A percentile compares a stretch with the other conserved stretches of the same genome.
Conservation (phyloP, 1,284 basidiomycete species). For the Farysia itapuensis region DNA sequence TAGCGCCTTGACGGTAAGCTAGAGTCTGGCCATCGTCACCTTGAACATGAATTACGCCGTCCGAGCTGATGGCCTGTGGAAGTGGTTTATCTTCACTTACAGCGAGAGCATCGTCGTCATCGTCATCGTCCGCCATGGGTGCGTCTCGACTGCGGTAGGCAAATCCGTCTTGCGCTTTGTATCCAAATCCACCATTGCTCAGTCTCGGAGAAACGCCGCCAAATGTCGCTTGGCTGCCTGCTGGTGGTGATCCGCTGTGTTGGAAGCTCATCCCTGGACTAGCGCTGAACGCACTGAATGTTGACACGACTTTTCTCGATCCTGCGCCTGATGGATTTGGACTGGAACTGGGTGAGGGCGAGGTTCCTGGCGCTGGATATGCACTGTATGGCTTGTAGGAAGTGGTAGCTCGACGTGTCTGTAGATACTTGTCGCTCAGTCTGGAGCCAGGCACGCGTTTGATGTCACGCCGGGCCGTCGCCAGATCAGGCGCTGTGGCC, state of each 20-base stretch:
- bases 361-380: slow-evolving; percentile 30
- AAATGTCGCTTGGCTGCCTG: slow-evolving; percentile 7
- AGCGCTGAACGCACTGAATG: slow-evolving; percentile 51
- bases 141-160: slow-evolving; percentile 24
- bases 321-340: slow-evolving; percentile 6
- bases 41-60: slow-evolving; percentile 45
- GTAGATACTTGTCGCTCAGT: slow-evolving; percentile 53
- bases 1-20: slow-evolving; percentile 51
- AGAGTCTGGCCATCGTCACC: slow-evolving; percentile 56
- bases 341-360: not conserved
- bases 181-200: slow-evolving; percentile 19
- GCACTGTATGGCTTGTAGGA: slow-evolving; percentile 43
- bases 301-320: slow-evolving; percentile 43
- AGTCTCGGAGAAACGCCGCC: slow-evolving; percentile 11
- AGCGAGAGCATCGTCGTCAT: slow-evolving; percentile 47
- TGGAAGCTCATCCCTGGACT: slow-evolving; percentile 47
- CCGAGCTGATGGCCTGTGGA: slow-evolving; percentile 31
- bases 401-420: slow-evolving; percentile 37
- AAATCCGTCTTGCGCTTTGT: slow-evolving; percentile 16
- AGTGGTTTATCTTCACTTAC: slow-evolving; percentile 18
- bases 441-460: slow-evolving; percentile 66
- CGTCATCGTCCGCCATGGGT: slow-evolving; percentile 36
- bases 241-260: slow-evolving; percentile 28
- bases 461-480: slow-evolving; percentile 75
- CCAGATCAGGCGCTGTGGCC: slow-evolving; percentile 72